Evolutionary conservation across 1,284 basidiomycete genomes (phyloP), one percentile per base, ranked within the genome.

Genomic region (Pseudozyma sp.): DNA sequence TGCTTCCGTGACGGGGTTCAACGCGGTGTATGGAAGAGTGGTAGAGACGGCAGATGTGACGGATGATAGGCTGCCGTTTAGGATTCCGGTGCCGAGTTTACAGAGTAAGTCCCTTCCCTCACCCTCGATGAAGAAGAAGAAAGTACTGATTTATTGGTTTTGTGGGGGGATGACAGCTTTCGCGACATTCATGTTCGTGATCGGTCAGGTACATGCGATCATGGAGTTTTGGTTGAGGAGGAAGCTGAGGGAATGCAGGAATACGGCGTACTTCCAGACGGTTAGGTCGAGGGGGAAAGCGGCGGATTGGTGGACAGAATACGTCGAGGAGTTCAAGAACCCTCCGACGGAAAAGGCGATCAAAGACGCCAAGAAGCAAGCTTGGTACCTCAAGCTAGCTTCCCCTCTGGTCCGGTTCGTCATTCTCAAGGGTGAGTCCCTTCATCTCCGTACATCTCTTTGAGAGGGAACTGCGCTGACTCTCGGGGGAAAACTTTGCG

Each of bases 241-340:
- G 13, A 78, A 78, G 52, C 60, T 84, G 33, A 33, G 63, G 3
- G 58, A 67, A 34, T 81, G 68, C 48, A 57, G 83, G 1, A 68
- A 62, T 16, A 75, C 72, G 13, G 83, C 83, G 0, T 84, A 84
- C 49, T 37, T 55, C 0, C 69, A 73, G 16, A 83, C 83, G 3
- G 81, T 83, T 14, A 64, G 39, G 4, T 77, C 72, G 16, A 63
- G 83, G 10, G 83, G 83, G 9, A 83, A 84, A 52, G 48, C 64
- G 0, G 61, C 75, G 1, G 76, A 80, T 29, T 84, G 80, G 74
- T 84, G 83, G 83, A 77, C 73, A 39, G 77, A 80, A 42, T 84
- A 83, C 45, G 60, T 58, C 14, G 83, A 84, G 43, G 83, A 84
- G 57, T 84, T 75, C 54, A 39, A 54, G 29, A 76, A 82, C 16